Base-by-base conservation (phyloP, 139 green algal genomes). In the Ettlia oleoabundans region DNA sequence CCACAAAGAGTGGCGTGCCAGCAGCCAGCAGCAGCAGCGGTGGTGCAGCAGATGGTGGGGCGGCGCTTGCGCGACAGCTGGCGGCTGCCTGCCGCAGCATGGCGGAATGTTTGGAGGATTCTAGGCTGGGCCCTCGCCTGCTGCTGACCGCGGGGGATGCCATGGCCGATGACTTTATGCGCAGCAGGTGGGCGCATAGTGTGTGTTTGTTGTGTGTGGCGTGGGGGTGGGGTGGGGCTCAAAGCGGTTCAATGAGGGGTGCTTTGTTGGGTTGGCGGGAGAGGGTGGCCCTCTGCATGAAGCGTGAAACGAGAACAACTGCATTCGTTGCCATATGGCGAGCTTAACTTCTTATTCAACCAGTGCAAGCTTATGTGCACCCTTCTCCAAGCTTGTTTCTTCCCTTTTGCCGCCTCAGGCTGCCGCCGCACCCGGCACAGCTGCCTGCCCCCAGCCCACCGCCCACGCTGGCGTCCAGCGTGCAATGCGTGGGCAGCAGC, bases 51-150 rank as follows among this genome's bases (percentile, higher is more conserved):
- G 55, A 51, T 38, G 63, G 53, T 42, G 1, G 32, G 72, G 52
- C 72, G 21, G 53, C 2, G 22, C 78, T 83, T 35, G 28, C 51
- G 9, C 10, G 19, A 18, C 78, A 69, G 40, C 37, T 85, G 37
- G 81, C 75, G 55, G 80, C 80, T 26, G 89, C 84, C 15, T 85
- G 92, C 58, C 87, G 90, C 18, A 83, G 80, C 9, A 55, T 94
- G 75, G 90, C 90, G 2, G 83, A 86, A 33, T 72, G 85, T 52
- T 77, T 94, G 81, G 87, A 91, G 76, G 61, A 71, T 85, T 68
- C 8, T 88, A 24, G 69, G 63, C 51, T 74, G 51, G 78, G 65
- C 5, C 47, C 47, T 0, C 65, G 37, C 18, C 28, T 83, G 52
- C 65, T 86, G 64, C 26, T n/a, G n/a, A 38, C 76, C 2, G 71